A percentile compares a stretch with the other conserved stretches of the same genome.
Evolutionary conservation across 2,329 filamentous ascomycete genomes (phyloP).

Genomic region (Aspergillus japonicus): DNA sequence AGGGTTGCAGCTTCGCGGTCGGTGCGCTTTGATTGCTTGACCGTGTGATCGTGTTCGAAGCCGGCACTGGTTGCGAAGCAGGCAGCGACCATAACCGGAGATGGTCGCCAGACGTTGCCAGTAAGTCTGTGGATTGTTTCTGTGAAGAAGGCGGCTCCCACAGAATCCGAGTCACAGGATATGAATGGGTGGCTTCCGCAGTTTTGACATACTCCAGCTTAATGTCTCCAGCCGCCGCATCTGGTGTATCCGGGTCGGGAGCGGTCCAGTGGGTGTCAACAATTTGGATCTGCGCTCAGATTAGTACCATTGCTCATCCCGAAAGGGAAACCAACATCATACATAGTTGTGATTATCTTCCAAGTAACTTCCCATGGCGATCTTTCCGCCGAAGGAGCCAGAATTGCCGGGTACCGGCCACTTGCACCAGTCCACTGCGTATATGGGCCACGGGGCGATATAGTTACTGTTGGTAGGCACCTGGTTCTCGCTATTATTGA

Average conservation of each 20-base stretch:
- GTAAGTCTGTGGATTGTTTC: constrained; percentile 90
- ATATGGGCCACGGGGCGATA: constrained; percentile 89
- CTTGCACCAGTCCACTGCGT: constrained; percentile 99
- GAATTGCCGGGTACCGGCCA: constrained; percentile 73
- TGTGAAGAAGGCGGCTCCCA: constrained; percentile 96
- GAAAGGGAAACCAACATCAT: constrained; percentile 33
- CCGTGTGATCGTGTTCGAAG: constrained; percentile 66
- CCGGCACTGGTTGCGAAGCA: constrained; percentile 57
- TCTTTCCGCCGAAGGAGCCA: constrained; percentile 73
- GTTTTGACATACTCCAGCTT: constrained; percentile 84
- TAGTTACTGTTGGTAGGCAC: constrained; percentile 82
- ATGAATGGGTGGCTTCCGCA: constrained; percentile 95
- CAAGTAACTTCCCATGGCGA: constrained; percentile 92
- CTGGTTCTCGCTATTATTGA: constrained; percentile 63
- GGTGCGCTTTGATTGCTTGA: constrained; percentile 62
- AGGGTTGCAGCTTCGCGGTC: constrained; percentile 81
- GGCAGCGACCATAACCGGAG: constrained; percentile 91
- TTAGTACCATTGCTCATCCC: constrained; percentile 14
- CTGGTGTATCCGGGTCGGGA: constrained; percentile 65
- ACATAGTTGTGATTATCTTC: constrained; percentile 99
- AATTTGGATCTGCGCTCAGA: constrained; percentile 77
- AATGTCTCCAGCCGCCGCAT: constrained; percentile 64
- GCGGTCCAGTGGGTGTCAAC: constrained; percentile 80
- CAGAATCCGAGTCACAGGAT: constrained; percentile 89
- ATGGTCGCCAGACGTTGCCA: constrained; percentile 94